phyloP scores from a whole-genome alignment of 2,329 filamentous ascomycete genomes.

The Plectosphaerella plurivora region DNA sequence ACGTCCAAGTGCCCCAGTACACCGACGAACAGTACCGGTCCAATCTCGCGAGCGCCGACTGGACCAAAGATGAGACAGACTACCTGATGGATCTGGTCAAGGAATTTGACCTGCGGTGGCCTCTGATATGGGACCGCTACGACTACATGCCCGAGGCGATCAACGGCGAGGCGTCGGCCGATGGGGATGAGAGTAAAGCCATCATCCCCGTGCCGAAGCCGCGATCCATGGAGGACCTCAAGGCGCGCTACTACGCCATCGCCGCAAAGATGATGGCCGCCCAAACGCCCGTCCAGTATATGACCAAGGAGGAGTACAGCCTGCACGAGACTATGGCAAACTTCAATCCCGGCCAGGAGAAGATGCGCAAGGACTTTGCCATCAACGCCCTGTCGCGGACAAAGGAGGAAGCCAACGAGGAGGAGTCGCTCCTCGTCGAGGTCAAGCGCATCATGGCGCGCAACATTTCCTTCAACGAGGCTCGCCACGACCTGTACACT shows the following conservation, averaged over 20 bases:
- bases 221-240: conserved; percentile 84
- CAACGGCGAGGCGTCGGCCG: conserved; percentile 38
- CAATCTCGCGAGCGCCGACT: conserved; percentile 69
- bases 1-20: conserved; percentile 74
- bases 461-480: conserved; percentile 80
- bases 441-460: conserved; percentile 87
- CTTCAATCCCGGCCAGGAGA: conserved; percentile 79
- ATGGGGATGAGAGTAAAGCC: conserved; percentile 45
- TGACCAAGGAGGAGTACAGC: conserved; percentile 81
- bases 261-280: conserved; percentile 77
- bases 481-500: conserved; percentile 81
- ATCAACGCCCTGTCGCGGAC: conserved; percentile 73
- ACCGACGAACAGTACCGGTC: conserved; percentile 81
- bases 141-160: conserved; percentile 56
- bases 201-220: conserved; percentile 47
- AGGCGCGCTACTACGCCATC: conserved; percentile 84
- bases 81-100: conserved; percentile 73
- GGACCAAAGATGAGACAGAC: conserved; percentile 91
- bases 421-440: conserved; percentile 83
- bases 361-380: conserved; percentile 78
- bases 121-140: conserved; percentile 89
- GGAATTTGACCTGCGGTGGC: conserved; percentile 85
- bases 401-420: conserved; percentile 85
- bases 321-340: conserved; percentile 81
- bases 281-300: conserved; percentile 75